phyloP scores from a whole-genome alignment of 352 stramenopile genomes.

The Phytopythium kandeliae region DNA sequence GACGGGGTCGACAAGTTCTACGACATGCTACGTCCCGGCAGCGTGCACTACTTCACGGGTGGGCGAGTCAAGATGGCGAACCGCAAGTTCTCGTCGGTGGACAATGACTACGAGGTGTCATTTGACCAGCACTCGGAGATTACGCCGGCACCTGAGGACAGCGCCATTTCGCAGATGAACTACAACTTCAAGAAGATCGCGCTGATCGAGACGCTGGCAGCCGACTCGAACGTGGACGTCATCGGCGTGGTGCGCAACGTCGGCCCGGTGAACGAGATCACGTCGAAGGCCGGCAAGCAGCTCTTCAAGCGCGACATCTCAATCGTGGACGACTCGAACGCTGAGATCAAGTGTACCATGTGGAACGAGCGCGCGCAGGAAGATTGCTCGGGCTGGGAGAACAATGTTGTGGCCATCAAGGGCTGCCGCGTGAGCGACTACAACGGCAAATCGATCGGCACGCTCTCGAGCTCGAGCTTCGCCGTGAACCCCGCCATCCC shows the following conservation, averaged over 20 bases:
- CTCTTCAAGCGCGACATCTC: conserved; percentile 96
- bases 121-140: conserved; percentile 97
- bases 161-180: conserved; percentile 85
- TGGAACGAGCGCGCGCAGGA: conserved; percentile 92
- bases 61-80: conserved; percentile 97
- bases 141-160: conserved; percentile 83
- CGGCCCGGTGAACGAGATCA: conserved; percentile 89
- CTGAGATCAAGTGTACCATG: conserved; percentile 95
- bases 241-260: conserved; percentile 95
- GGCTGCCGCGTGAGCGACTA: conserved; percentile 93
- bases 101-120: conserved; percentile 98
- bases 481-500: conserved; percentile 83
- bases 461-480: conserved; percentile 74
- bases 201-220: conserved; percentile 83
- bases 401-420: conserved; percentile 95
- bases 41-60: conserved; percentile 94
- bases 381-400: conserved; percentile 79
- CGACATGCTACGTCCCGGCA: conserved; percentile 77
- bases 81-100: conserved; percentile 95
- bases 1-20: conserved; percentile 98
- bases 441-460: conserved; percentile 89
- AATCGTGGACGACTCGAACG: conserved; percentile 94
- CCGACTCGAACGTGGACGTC: conserved; percentile 91
- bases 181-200: conserved; percentile 95
- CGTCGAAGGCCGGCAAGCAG: conserved; percentile 93